Evolutionary conservation across 2,329 filamentous ascomycete genomes (phyloP).

Genomic region (Aspergillus japonicus): DNA sequence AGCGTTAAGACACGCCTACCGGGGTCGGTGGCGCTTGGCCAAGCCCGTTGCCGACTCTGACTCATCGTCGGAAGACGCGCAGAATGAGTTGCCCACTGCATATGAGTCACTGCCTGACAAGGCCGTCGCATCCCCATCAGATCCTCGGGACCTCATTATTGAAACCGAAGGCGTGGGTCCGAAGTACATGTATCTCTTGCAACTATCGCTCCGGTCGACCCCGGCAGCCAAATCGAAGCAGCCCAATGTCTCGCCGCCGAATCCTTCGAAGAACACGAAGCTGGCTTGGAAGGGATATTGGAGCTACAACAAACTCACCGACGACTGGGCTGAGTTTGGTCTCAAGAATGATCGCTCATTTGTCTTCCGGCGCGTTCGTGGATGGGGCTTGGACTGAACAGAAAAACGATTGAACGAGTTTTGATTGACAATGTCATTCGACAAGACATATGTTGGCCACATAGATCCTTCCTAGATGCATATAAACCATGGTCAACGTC

Average conservation of each 20-base stretch:
- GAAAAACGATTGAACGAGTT: background rate
- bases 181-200: constrained; percentile 84
- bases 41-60: constrained; percentile 42
- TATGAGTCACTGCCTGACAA: constrained; percentile 21
- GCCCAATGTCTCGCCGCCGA: constrained; percentile 22
- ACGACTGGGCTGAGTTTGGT: constrained; percentile 84
- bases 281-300: constrained; percentile 85
- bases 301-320: constrained; percentile 84
- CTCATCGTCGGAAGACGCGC: constrained; percentile 14
- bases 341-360: constrained; percentile 62
- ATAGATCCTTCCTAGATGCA: background rate
- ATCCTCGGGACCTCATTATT: constrained; percentile 65
- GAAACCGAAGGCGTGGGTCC: constrained; percentile 79
- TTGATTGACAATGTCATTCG: background rate
- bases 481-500: no score
- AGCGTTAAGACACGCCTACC: constrained; percentile 67
- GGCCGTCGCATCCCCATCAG: constrained; percentile 20
- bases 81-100: constrained; percentile 36
- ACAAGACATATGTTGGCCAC: background rate
- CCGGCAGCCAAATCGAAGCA: constrained; percentile 53
- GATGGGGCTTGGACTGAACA: constrained; percentile 50
- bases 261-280: constrained; percentile 74
- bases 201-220: constrained; percentile 62
- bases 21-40: constrained; percentile 66
- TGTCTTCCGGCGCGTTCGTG: constrained; percentile 62